These are phyloP conservation scores for Thelonectria blattea DNA, from an alignment of 2,329 filamentous ascomycete species.

Conservation along the genomic window DNA sequence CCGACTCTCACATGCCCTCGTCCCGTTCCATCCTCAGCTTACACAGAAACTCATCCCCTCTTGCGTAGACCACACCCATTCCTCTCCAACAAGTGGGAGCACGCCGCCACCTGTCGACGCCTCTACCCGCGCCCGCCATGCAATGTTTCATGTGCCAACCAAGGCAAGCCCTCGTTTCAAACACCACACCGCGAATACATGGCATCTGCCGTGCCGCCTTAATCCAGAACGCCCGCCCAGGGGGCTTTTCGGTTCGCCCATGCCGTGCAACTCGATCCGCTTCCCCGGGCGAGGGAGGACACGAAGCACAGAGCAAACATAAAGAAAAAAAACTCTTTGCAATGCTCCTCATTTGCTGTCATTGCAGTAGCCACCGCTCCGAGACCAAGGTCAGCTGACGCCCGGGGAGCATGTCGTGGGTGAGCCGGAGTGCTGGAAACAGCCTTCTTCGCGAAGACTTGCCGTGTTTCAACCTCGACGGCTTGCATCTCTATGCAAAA, in stretches of 20 bases:
- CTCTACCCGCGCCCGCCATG: neutral
- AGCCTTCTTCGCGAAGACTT: neutral
- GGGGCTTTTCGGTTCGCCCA: neutral
- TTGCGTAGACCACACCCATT: neutral
- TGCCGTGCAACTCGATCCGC: conserved; percentile 11
- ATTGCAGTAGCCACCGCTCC: too few species aligned
- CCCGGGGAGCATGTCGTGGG: neutral
- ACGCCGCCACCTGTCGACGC: neutral
- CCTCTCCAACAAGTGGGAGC: neutral
- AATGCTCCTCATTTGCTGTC: too few species aligned
- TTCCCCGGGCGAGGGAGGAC: conserved; percentile 5
- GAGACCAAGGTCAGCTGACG: too few species aligned
- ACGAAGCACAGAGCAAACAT: conserved; percentile 2
- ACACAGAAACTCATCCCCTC: neutral
- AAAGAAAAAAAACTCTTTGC: too few species aligned
- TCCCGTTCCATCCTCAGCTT: neutral
- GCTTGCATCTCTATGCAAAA: neutral
- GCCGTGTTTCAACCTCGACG: neutral
- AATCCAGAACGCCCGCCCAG: neutral
- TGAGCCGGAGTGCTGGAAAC: neutral
- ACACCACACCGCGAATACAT: neutral
- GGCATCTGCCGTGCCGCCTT: conserved; percentile 3
- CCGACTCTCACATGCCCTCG: too few species aligned
- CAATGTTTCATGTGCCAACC: neutral
- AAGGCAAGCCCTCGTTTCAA: conserved; percentile 3